Evolutionary conservation across 768 basidiomycete species (phyloP).

Genomic region (Chalciporus piperatus): DNA sequence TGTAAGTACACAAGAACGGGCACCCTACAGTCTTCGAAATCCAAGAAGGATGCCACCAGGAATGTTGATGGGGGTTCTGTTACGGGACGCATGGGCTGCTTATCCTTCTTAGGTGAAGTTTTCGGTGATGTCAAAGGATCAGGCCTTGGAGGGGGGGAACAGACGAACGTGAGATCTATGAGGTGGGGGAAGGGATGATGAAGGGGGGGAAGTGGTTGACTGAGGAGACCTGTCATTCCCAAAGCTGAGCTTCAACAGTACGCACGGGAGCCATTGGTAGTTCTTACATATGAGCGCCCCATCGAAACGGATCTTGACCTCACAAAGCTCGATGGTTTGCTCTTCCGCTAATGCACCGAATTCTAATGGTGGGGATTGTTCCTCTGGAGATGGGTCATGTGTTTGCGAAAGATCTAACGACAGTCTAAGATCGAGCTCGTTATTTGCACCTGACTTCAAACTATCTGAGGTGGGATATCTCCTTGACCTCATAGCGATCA

Average conservation of each 20-base stretch:
- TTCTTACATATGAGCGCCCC: conserved; percentile 42
- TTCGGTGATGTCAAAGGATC: conserved; percentile 26
- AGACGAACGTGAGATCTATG: conserved; percentile 47
- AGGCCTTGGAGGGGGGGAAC: conserved; percentile 30
- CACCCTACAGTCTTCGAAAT: conserved; percentile 59
- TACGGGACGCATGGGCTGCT: conserved; percentile 14
- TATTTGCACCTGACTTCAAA: conserved; percentile 25
- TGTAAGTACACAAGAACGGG: neutral
- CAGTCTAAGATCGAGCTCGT: conserved; percentile 42
- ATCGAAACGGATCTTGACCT: conserved; percentile 53
- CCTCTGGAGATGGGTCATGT: conserved; percentile 16
- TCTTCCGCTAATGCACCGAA: conserved; percentile 65
- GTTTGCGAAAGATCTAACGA: conserved; percentile 25
- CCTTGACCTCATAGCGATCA: conserved; percentile 63
- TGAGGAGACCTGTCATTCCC: conserved; percentile 36
- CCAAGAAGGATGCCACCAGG: conserved; percentile 52
- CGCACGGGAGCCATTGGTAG: neutral
- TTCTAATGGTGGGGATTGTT: conserved; percentile 26
- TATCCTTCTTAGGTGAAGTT: conserved; percentile 29
- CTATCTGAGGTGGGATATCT: conserved; percentile 41
- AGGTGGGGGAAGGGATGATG: conserved; percentile 36
- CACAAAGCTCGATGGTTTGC: conserved; percentile 55
- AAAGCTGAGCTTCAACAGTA: conserved; percentile 3
- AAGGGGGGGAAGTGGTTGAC: conserved; percentile 47
- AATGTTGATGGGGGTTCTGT: conserved; percentile 38